These are phyloP conservation scores for Heritiera fomes DNA, from an alignment of 345 rosid species.

Conservation along the genomic window DNA sequence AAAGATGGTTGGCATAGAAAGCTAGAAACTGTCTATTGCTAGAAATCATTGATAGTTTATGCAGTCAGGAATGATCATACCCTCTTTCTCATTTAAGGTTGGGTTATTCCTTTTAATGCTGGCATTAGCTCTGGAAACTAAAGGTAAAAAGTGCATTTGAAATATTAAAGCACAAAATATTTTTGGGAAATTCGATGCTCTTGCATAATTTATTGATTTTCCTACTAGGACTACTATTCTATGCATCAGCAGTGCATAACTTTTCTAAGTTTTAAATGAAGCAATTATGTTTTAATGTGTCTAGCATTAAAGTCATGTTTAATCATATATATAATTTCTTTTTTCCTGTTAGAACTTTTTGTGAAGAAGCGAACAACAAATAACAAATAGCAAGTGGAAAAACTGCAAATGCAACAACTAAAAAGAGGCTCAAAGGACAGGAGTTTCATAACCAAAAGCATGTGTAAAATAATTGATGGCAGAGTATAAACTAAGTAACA, in stretches of 20 bases:
- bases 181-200: background rate
- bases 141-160: background rate
- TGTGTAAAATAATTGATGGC: background rate
- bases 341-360: background rate
- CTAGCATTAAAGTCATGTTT: background rate
- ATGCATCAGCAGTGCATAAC: background rate
- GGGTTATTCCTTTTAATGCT: background rate
- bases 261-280: background rate
- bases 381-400: background rate
- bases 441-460: background rate
- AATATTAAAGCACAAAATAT: background rate
- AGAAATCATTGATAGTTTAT: background rate
- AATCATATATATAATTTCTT: background rate
- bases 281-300: background rate
- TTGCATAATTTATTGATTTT: background rate
- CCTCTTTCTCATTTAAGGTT: background rate
- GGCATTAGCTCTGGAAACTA: background rate
- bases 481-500: background rate
- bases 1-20: background rate
- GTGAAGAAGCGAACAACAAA: background rate
- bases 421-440: background rate
- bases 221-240: background rate
- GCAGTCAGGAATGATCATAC: background rate
- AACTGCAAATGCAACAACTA: background rate
- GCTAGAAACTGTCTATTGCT: background rate